Evolutionary conservation across 2,329 filamentous ascomycete genomes (phyloP), one percentile per base, ranked within the genome.

Genomic region (Fusarium nelsonii): DNA sequence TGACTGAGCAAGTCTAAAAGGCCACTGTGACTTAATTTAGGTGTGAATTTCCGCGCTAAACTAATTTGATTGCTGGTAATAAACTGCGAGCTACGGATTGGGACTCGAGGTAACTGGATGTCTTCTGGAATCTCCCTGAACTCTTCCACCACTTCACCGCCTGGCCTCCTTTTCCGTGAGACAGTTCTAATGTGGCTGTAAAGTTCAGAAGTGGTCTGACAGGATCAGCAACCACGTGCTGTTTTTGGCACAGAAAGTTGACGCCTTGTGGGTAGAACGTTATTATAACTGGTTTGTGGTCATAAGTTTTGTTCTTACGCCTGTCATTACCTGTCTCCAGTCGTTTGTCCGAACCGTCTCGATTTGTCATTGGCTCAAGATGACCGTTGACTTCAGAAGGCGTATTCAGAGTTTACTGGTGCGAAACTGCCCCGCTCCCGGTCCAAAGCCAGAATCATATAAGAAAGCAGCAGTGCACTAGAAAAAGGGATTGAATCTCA

Each of bases 241-340:
- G 33, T 20, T 50, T 39, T 50, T 30, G 34, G n/a, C 48, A 39
- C 3, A 7, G n/a, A 50, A 12, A 36, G 23, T 26, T 39, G 26
- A 8, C 48, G 48, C 48, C 48, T 50, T 50, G 48, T 39, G 33
- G 48, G 14, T 50, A 26, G 23, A 50, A 50, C 48, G 48, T 50
- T 50, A 33, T 28, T 14, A 50, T 50, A 50, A 50, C 48, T 50
- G 48, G 48, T 39, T 50, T 39, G 26, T 39, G 48, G 48, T 28
- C 15, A 50, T 30, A 30, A 8, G 3, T 8, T 50, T 50, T 39
- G 9, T 28, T 8, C 48, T 2, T 39, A 7, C 10, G 28, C 48
- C 48, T 50, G 23, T 50, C 48, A 50, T 30, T 18, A 39, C 16
- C 11, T 32, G n/a, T 4, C 4, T 14, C 11, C 32, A 45, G 43